Evolutionary conservation across 495 filamentous ascomycete species (phyloP), one percentile per base, ranked within the genome.

Genomic region (Neurospora pannonica): DNA sequence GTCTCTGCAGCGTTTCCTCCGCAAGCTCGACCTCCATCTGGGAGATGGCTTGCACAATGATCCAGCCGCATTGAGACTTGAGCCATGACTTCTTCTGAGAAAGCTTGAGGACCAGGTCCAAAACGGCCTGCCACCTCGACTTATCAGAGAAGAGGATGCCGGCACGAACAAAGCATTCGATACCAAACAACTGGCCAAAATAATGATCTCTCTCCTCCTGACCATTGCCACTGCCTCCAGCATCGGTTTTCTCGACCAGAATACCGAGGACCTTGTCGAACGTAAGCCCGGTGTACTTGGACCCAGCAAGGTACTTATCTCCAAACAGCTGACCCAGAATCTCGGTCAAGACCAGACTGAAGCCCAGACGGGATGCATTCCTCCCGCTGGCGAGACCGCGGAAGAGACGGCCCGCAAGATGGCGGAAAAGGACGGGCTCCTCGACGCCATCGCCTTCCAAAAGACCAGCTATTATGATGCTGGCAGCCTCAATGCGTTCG

Each of bases 301-400:
- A 79, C 38, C 74, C 54, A 15, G 80, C 80, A 37, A 86, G 74
- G 31, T 83, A 79, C 72, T 85, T 81, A 36, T 83, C 70, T 2
- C 86, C 87, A 76, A 87, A 87, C n/a, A 92, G 78, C 78, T 91
- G 89, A 1, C 86, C 84, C 46, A 97, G 79, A 72, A 97, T 85
- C 82, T 98, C 95, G 0, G 94, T 92, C 76, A 98, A 82, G 2
- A 95, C 94, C 73, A 97, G 85, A 43, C 93, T 97, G 79, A 96
- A 98, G n/a, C 96, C 96, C 73, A 95, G 83, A 36, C 96, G 87
- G 38, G 95, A 94, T 17, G 93, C 94, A 83, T 97, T 97, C 31
- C 93, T 89, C 62, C 94, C 92, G 79, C 94, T 97, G 72, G 94
- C 93, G 36, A 99, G 88, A 43, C 96, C 96, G 67, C 93, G 90